Percentiles rank a stretch among this genome's conserved stretches.
These are phyloP conservation scores for Yarrowia deformans DNA, from an alignment of 805 yeast species.

Conservation along the genomic window DNA sequence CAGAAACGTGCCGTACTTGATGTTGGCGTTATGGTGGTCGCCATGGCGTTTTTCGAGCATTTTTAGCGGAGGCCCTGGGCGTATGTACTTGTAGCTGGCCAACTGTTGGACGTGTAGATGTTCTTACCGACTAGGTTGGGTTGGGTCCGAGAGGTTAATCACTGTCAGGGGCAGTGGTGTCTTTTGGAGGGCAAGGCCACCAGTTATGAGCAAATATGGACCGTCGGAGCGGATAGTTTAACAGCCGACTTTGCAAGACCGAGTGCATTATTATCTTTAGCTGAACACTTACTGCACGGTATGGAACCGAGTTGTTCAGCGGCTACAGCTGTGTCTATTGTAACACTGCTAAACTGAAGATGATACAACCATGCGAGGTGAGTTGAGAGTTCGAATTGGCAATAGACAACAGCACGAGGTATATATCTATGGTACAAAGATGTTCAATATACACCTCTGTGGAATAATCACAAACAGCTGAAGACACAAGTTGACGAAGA, in stretches of 20 bases:
- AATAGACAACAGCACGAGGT: too few relatives aligned
- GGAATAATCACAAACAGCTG: too few relatives aligned
- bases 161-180: too few relatives aligned
- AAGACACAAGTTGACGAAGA: background rate
- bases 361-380: too few relatives aligned
- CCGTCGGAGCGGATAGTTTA: background rate
- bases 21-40: slow-evolving; percentile 39
- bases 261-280: too few relatives aligned
- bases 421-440: too few relatives aligned
- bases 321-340: too few relatives aligned
- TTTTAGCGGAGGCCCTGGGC: background rate
- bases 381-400: too few relatives aligned
- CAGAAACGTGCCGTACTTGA: slow-evolving; percentile 34
- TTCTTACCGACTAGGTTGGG: slow-evolving; percentile 3
- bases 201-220: slow-evolving; percentile 2
- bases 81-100: background rate
- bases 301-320: too few relatives aligned
- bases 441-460: too few relatives aligned
- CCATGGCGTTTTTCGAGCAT: slow-evolving; percentile 39
- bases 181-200: background rate
- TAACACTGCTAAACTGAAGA: too few relatives aligned
- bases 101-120: slow-evolving; percentile 25
- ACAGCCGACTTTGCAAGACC: background rate
- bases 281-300: too few relatives aligned
- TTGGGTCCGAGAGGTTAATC: background rate